Base-by-base conservation (phyloP, 371 early-diverging fungal genomes). In the Apophysomyces elegans region DNA sequence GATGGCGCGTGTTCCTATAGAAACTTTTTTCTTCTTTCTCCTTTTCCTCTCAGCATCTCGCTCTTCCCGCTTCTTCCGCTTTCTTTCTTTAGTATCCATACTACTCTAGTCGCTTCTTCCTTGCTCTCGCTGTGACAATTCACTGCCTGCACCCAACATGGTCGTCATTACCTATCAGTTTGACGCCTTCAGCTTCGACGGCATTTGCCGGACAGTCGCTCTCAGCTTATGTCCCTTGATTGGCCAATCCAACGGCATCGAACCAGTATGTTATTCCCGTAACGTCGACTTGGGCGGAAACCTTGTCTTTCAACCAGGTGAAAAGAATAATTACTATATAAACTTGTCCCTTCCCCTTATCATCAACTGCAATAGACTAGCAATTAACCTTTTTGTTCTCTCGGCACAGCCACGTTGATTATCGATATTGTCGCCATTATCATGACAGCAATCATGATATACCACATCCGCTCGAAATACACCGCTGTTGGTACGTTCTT, bases 371-470 rank as follows among this genome's bases (percentile, higher is more conserved):
- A 41, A 4, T 11, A 41, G 41, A 26, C 41, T 41, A 41, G 5
- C 41, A 41, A 44, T 45, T 57, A 13, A 43, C 43, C 37, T 58
- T 32, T 41, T 36, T 63, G 32, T 66, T 47, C 50, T 16, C n/a
- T 45, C 58, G 1, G 54, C 45, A 36, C 58, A 84, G 86, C 90
- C 9, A 85, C 91, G 63, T 72, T 95, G 44, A 90, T 94, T 59
- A 90, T 95, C 59, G 88, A 94, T 73, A 72, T 95, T 36, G 83
- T 93, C 43, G 93, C 95, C 47, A 82, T 96, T 62, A 76, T 93
- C 54, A 96, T 95, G 96, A 91, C 94, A 21, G 78, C 84, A 45
- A 93, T 94, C 67, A 96, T 96, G 95, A 94, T 95, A 64, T 91
- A 88, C 68, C 93, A 96, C 73, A 91, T 96, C 73, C 90, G 91